Conservation (phyloP, 129 eudicot species). For the Lactuca sativa region DNA sequence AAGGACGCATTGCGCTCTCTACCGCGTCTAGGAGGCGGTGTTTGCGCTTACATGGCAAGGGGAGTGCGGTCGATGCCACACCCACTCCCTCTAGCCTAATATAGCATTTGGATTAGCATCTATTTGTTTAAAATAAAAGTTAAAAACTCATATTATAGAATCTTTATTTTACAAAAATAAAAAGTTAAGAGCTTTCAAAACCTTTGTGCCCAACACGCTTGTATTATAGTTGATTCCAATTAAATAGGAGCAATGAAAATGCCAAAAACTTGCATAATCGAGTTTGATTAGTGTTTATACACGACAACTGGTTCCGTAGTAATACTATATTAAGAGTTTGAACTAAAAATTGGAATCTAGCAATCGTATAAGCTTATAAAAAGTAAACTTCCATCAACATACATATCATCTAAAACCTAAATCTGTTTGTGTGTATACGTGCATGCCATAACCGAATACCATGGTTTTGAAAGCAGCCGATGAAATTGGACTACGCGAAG, state of each 20-base stretch:
- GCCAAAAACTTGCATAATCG: conserved; percentile 18
- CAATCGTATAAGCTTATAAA: conserved; percentile 13
- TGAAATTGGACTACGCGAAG: conserved; percentile 42
- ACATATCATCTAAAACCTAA: conserved; percentile 15
- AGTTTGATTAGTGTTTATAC: neutral
- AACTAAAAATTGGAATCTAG: neutral
- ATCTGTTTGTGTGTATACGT: neutral
- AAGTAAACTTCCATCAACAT: neutral
- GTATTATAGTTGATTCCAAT: conserved; percentile 12
- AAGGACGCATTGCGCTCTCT: too few relatives aligned
- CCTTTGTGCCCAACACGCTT: too few relatives aligned
- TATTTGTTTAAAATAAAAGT: too few relatives aligned
- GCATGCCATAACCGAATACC: neutral
- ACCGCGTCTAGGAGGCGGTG: too few relatives aligned
- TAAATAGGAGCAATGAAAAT: conserved; percentile 12
- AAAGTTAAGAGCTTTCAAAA: too few relatives aligned
- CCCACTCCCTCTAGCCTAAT: too few relatives aligned
- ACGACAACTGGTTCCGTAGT: conserved; percentile 13
- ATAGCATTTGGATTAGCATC: too few relatives aligned
- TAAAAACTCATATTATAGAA: too few relatives aligned
- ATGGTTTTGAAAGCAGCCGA: conserved; percentile 32
- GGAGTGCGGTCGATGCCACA: too few relatives aligned
- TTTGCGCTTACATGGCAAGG: too few relatives aligned
- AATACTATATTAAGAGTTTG: neutral
- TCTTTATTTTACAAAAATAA: neutral